Percentiles rank a stretch among this genome's conserved stretches.
These are phyloP conservation scores for Myxozyma sirexii DNA, from an alignment of 805 yeast genomes.

Conservation along the genomic window DNA sequence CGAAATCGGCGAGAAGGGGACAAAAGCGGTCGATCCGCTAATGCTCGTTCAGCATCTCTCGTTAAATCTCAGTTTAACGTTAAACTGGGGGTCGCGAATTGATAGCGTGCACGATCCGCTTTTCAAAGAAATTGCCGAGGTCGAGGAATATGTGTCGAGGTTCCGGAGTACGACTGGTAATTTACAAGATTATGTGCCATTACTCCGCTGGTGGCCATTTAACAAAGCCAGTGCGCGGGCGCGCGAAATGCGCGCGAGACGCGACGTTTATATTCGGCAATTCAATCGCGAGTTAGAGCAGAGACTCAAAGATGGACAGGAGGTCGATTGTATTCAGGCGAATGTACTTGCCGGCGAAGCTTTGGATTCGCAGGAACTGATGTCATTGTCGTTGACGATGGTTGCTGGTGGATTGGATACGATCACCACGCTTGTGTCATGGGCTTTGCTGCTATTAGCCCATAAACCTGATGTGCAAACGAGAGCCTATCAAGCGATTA, in stretches of 20 bases:
- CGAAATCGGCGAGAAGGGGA: slow-evolving; percentile 30
- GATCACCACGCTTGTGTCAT: slow-evolving; percentile 61
- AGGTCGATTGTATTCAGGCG: slow-evolving; percentile 37
- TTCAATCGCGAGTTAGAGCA: slow-evolving; percentile 28
- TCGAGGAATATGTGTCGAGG: slow-evolving; percentile 35
- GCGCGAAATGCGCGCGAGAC: slow-evolving; percentile 30
- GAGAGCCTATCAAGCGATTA: slow-evolving; percentile 49
- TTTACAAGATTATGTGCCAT: slow-evolving; percentile 46
- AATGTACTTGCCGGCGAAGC: slow-evolving; percentile 34
- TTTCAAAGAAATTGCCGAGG: slow-evolving; percentile 34
- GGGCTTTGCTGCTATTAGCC: slow-evolving; percentile 60
- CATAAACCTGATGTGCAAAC: slow-evolving; percentile 49
- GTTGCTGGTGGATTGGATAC: slow-evolving; percentile 78
- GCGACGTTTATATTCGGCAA: slow-evolving; percentile 30
- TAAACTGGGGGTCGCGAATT: slow-evolving; percentile 48
- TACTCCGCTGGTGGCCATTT: slow-evolving; percentile 34
- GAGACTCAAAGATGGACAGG: slow-evolving; percentile 17
- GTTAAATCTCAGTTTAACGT: slow-evolving; percentile 46
- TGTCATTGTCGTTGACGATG: slow-evolving; percentile 67
- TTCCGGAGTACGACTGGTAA: slow-evolving; percentile 45
- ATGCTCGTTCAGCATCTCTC: slow-evolving; percentile 45
- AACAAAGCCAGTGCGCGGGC: slow-evolving; percentile 20
- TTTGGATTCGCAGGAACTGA: slow-evolving; percentile 46
- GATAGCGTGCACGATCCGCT: slow-evolving; percentile 39
- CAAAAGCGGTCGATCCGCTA: slow-evolving; percentile 37